Evolutionary conservation across 768 basidiomycete genomes (phyloP).

Genomic region (Heimioporus sp.): DNA sequence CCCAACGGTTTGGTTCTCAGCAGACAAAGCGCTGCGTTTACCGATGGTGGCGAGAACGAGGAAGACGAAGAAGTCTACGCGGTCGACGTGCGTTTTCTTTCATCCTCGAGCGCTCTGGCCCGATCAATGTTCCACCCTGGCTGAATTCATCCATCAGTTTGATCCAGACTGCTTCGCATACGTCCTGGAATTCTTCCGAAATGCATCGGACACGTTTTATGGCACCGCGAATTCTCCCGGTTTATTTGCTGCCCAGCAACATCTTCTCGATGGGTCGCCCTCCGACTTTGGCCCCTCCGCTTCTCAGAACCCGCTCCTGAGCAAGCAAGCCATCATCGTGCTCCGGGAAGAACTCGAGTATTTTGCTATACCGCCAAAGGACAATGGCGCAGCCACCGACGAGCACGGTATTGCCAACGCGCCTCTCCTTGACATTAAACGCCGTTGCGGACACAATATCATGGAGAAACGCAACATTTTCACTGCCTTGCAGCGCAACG

Average conservation of each 20-base stretch:
- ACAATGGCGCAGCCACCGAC: conserved; percentile 61
- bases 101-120: conserved; percentile 4
- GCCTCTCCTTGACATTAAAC: conserved; percentile 75
- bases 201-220: conserved; percentile 88
- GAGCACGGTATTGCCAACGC: conserved; percentile 79
- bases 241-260: conserved; percentile 74
- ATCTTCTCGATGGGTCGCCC: conserved; percentile 63
- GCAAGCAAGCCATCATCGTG: conserved; percentile 98
- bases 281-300: conserved; percentile 61
- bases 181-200: conserved; percentile 89
- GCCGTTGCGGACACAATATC: conserved; percentile 81
- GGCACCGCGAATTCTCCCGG: conserved; percentile 74
- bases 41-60: conserved; percentile 70
- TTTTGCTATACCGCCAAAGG: conserved; percentile 88
- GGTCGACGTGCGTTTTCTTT: conserved; percentile 77
- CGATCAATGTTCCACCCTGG: neutral
- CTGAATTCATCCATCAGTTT: conserved; percentile 55
- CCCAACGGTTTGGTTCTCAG: conserved; percentile 95
- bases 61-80: conserved; percentile 92
- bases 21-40: conserved; percentile 74
- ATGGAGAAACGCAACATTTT: conserved; percentile 92
- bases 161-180: conserved; percentile 96
- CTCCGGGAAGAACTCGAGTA: conserved; percentile 98
- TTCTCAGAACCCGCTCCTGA: conserved; percentile 86
- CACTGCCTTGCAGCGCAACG: conserved; percentile 96